Conservation (phyloP, 2,329 filamentous ascomycete genomes). For the Aureobasidium sp. region DNA sequence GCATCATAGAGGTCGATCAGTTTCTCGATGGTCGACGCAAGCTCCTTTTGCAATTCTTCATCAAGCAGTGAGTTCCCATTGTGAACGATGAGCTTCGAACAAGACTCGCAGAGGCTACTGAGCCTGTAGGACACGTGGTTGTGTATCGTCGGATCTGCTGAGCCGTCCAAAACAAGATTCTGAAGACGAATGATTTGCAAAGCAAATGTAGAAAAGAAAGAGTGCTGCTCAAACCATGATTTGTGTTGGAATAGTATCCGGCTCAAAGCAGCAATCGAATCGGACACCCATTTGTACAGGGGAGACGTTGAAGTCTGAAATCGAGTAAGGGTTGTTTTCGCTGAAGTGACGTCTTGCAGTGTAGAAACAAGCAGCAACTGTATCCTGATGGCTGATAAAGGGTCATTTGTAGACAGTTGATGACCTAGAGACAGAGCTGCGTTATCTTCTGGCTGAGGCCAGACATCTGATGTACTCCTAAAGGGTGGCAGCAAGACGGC, state of each 20-base stretch:
- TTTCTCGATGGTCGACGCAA: not conserved
- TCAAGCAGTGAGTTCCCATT: not conserved
- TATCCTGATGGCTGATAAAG: not conserved
- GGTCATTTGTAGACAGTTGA: constrained; percentile 21
- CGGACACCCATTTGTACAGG: not conserved
- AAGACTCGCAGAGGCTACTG: not conserved
- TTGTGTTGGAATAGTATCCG: not conserved
- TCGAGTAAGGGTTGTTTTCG: not conserved
- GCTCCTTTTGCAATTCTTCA: not conserved
- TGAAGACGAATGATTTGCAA: constrained; percentile 6
- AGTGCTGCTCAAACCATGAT: not conserved
- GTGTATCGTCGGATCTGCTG: not conserved
- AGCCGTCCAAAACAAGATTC: not conserved
- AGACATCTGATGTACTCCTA: constrained; percentile 30
- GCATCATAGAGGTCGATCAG: not conserved
- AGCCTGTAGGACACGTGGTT: not conserved
- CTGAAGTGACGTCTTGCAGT: not conserved
- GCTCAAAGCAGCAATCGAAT: not conserved
- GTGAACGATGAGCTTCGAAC: not conserved
- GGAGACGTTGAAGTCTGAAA: not conserved
- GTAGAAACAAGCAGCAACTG: not conserved
- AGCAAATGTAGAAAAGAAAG: not conserved
- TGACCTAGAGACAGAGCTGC: constrained; percentile 35
- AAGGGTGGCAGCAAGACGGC: constrained; percentile 32
- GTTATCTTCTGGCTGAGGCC: constrained; percentile 31